Evolutionary conservation across 2,329 filamentous ascomycete species (phyloP).

Genomic region (Orbilia quercus): DNA sequence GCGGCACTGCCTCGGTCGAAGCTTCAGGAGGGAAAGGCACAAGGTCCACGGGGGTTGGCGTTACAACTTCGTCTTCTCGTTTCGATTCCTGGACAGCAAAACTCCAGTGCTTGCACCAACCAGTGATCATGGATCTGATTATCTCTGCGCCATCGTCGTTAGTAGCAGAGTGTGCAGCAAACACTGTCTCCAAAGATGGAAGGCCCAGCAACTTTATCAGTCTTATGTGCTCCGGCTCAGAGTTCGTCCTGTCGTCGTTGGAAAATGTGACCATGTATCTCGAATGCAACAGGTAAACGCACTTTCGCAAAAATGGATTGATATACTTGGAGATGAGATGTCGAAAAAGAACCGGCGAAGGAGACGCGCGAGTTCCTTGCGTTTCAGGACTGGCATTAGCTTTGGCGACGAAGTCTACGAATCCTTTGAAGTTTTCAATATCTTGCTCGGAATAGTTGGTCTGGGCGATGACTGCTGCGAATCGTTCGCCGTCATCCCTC

Average conservation of each 20-base stretch:
- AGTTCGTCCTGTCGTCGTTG: conserved; percentile 65
- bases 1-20: neutral
- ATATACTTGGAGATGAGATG: conserved; percentile 78
- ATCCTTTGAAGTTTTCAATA: conserved; percentile 35
- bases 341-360: conserved; percentile 56
- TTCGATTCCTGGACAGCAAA: conserved; percentile 45
- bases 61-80: conserved; percentile 57
- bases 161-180: conserved; percentile 68
- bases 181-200: conserved; percentile 82
- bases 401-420: conserved; percentile 36
- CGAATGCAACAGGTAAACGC: conserved; percentile 82
- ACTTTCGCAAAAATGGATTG: conserved; percentile 88
- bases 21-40: conserved; percentile 38
- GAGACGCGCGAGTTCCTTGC: conserved; percentile 5
- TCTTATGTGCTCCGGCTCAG: conserved; percentile 80
- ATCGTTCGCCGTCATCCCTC: conserved; percentile 28
- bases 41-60: conserved; percentile 26
- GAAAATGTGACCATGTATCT: conserved; percentile 90
- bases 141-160: conserved; percentile 62
- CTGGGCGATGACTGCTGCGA: conserved; percentile 16
- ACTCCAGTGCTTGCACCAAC: conserved; percentile 58
- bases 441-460: conserved; percentile 34
- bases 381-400: conserved; percentile 18
- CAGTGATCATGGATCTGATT: conserved; percentile 67
- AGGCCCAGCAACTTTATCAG: conserved; percentile 80